These are phyloP conservation scores for Chrysoporthe austroafricana DNA, from an alignment of 2,329 filamentous ascomycete genomes.

Conservation along the genomic window DNA sequence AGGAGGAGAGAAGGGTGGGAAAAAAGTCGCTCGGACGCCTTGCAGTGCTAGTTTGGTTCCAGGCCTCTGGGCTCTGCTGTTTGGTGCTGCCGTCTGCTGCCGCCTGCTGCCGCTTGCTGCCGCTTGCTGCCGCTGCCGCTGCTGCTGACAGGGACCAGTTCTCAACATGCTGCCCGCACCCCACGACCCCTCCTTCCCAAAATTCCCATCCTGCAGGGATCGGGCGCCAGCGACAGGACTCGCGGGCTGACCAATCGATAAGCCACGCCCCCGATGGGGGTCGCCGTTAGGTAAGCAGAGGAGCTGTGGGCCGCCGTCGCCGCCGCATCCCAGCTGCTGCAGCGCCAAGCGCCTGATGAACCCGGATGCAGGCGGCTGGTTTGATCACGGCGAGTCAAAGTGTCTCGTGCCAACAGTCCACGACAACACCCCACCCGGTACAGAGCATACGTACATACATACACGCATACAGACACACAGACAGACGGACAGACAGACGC, in stretches of 20 bases:
- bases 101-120: neutral
- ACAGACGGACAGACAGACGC: neutral
- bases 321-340: neutral
- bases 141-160: constrained; percentile 11
- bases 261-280: constrained; percentile 18
- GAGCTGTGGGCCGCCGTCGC: neutral
- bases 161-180: constrained; percentile 11
- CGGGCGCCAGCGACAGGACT: neutral
- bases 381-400: constrained; percentile 9
- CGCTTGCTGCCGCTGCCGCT: neutral
- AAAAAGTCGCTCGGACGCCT: constrained; percentile 25
- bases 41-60: neutral
- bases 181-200: constrained; percentile 26
- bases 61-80: constrained; percentile 1
- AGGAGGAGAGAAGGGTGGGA: neutral
- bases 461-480: neutral
- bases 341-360: neutral
- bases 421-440: neutral
- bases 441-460: neutral
- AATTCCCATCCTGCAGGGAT: neutral
- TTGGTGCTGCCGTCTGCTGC: constrained; percentile 4
- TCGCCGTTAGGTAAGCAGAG: constrained; percentile 8
- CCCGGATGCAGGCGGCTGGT: constrained; percentile 8
- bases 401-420: constrained; percentile 19
- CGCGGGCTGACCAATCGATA: constrained; percentile 17